Base-by-base conservation (phyloP, 495 filamentous ascomycete genomes). In the Xylaria venustula region DNA sequence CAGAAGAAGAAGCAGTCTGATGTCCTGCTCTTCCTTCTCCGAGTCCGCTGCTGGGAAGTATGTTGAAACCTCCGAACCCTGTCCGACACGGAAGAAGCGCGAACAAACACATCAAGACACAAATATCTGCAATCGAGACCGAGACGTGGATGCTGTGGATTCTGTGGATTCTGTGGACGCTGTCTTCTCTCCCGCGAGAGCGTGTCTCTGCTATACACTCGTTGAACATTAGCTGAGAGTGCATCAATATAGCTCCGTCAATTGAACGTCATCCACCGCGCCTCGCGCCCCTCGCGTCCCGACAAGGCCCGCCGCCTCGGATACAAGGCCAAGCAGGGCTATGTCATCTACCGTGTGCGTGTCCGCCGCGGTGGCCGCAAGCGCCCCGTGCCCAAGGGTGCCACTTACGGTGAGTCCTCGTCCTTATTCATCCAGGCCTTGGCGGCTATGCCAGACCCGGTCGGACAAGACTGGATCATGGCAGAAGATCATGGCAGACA, bases 1-100 rank as follows among this genome's bases (percentile, higher is more conserved):
- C 90, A 95, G 76, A 98, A 98, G 90, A 96, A 96, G 90, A 98
- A 98, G 90, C 94, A 98, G 86, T 95, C 90, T 74, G 94, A 98
- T 81, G 89, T 98, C 67, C 88, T 97, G 81, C 93, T 92, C 84
- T 98, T 98, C 87, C 87, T 98, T 81, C 90, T 96, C 76, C 93
- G 94, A 77, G 95, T 98, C 75, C 92, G 94, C 83, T 98, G 95
- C 91, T 98, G 94, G 94, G 94, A 98, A 90, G 94, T 98, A 88
- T 90, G 94, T 87, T 84, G 75, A 81, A 58, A 76, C 73, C 69
- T 70, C 82, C 62, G 55, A 66, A 45, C 53, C 52, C 42, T 32
- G n/a, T 20, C 41, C 69, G 63, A 64, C 66, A 69, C 64, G 62
- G 67, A 69, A 64, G 58, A 47, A 28, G 30, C 56, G 30, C 47